Evolutionary conservation across 1,139 yeast species (phyloP), one percentile per base, ranked within the genome.

Genomic region (Sugiyamaella castrensis): DNA sequence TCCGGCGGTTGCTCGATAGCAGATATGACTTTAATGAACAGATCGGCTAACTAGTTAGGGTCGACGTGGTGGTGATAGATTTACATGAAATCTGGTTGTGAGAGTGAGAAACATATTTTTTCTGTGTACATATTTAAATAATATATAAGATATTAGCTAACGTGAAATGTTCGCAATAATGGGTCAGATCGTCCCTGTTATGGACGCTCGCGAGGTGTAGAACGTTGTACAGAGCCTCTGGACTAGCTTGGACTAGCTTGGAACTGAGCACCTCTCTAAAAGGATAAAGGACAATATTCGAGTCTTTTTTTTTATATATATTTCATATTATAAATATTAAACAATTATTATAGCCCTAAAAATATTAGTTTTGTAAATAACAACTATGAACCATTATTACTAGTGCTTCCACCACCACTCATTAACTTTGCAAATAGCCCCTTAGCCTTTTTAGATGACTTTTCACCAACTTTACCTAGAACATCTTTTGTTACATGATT

Each of bases 361-460:
- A 31, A 3, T 31, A n/a, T 31, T 6, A 31, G 3, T n/a, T 31
- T 5, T 6, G n/a, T n/a, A n/a, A n/a, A n/a, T n/a, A 39, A 5
- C 15, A 16, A 29, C 8, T 29, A 19, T 2, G 24, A 15, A 4
- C 13, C 13, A 15, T 15, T 19, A 33, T 9, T 13, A 12, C 34
- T n/a, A 32, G n/a, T 30, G 33, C 43, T 19, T 9, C 31, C 24
- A 15, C 46, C 24, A 15, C 46, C 46, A n/a, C 58, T 54, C 42
- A 63, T 58, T 15, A 66, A 53, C 54, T 63, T 63, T 46, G 70
- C 70, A 53, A 69, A 62, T 40, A 69, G 54, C 27, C 69, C 67
- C 53, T 62, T 63, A n/a, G 71, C 71, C 37, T 59, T 62, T 52
- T 59, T 61, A 31, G 64, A 48, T 8, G 66, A 56, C 57, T 65